Base-by-base conservation (phyloP, 495 filamentous ascomycete species). In the Pseudomonodictys pantanalensis region DNA sequence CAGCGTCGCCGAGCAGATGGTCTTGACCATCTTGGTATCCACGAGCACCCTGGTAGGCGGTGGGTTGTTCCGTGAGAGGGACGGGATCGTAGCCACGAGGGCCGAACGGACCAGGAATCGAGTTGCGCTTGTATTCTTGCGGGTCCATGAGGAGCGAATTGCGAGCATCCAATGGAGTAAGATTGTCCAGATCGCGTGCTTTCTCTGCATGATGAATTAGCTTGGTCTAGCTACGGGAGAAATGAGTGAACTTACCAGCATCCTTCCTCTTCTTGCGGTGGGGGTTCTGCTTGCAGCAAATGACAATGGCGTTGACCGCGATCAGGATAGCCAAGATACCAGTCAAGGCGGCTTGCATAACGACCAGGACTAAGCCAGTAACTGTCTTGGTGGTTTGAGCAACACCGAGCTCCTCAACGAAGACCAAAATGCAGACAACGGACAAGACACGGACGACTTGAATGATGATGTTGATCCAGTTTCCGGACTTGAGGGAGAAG, bases 311-410 rank as follows among this genome's bases (percentile, higher is more conserved):
- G 66, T 98, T 97, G 71, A 91, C 86, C 17, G 83, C 87, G 67
- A 98, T 93, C 32, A 97, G 77, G 52, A 98, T 91, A 26, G 90
- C 93, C 45, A 98, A 79, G 29, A 87, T 72, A 54, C 80, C 91
- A 1, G 93, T 95, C 51, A 98, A 77, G 6, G 85, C 83, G 0
- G 88, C 89, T 73, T 98, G 93, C 17, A 97, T 78, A 41, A 83
- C 92, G 57, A 98, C 92, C 42, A 98, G 78, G 11, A 92, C 87
- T 26, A 97, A 84, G 38, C 93, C 93, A 35, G 85, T 89, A 58
- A 97, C 82, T 1, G 93, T 97, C 75, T 97, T 91, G n/a, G 93
- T 97, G 9, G 91, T 95, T 66, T 96, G 88, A 4, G 86, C 79
- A 60, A 98, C 85, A 33, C 89, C 90, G 42, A 98, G 86, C 72